These are phyloP conservation scores for Notholithocarpus densiflorus DNA, from an alignment of 306 rosid species.

Conservation along the genomic window DNA sequence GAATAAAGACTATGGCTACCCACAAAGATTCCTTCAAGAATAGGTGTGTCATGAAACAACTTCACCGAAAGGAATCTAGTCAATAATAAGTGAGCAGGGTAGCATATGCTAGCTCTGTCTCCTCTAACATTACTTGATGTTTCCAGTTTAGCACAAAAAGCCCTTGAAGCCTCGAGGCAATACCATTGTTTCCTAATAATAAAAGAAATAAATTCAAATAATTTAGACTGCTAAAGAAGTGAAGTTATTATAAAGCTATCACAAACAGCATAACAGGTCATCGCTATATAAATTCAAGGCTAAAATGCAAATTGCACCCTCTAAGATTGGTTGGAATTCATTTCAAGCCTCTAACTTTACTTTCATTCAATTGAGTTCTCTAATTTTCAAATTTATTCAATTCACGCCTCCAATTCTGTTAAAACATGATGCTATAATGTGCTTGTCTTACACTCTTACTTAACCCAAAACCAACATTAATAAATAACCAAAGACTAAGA, in stretches of 20 bases:
- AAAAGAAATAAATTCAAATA: neutral
- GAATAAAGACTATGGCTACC: slow-evolving; percentile 1
- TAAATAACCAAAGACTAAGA: neutral
- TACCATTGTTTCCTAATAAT: slow-evolving; percentile 8
- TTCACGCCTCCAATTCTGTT: no score
- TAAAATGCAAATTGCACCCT: neutral
- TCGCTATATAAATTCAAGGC: neutral
- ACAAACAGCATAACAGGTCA: neutral
- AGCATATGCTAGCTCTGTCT: neutral
- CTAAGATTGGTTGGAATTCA: no score
- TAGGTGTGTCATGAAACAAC: neutral
- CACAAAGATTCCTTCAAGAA: neutral
- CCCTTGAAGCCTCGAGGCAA: neutral
- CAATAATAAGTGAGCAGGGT: neutral
- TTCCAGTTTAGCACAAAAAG: neutral
- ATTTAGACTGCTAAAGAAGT: neutral
- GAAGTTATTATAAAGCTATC: neutral
- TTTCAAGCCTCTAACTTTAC: no score
- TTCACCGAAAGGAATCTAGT: neutral
- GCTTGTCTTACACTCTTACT: no score
- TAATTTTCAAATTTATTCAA: no score
- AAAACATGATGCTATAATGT: no score
- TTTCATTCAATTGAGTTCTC: no score
- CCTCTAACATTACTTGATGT: neutral
- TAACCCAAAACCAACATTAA: no score